Evolutionary conservation across 192 early-diverging fungal genomes (phyloP), one percentile per base, ranked within the genome.

Genomic region (Linnemannia schmuckeri): DNA sequence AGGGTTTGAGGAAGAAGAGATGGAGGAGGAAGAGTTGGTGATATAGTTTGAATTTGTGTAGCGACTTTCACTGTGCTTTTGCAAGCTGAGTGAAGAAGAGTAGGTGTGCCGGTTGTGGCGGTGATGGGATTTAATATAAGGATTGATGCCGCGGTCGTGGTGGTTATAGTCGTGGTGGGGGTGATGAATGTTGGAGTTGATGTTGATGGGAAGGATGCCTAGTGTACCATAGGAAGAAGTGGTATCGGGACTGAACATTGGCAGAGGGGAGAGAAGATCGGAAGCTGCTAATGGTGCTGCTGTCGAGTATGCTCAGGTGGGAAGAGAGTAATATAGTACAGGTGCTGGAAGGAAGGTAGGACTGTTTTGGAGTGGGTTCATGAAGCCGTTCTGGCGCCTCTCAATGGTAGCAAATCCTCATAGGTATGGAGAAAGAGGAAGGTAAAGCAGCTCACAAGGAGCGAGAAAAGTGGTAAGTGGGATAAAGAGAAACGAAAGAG

Each of bases 161-260:
- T 27, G 47, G 61, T 22, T 63, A 47, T 24, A 30, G 42, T 52
- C 38, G 77, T 52, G 78, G 71, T 63, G 61, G 30, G n/a, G 61
- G 1, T 33, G 30, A 27, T 66, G 61, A 30, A 66, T 66, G 61
- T 15, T 61, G 55, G 24, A 61, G 44, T 57, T 40, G 71, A 55
- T 44, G 30, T 73, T 70, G 55, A 66, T 63, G 20, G 52, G 42
- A 47, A 63, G 38, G 1, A 54, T 61, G 55, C 72, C 71, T 79
- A 79, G 54, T n/a, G 71, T 73, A 13, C 55, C 52, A 63, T 63
- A 73, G 78, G 71, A 79, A 55, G 46, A 55, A 57, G 61, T 30
- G 8, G 55, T 79, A 72, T 73, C 78, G 72, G 78, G 71, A 35
- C 52, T 72, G 71, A 63, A 63, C 78, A 79, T 79, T 66, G 75